A percentile compares a stretch with the other conserved stretches of the same genome.
Evolutionary conservation across 148 eudicot genomes (phyloP).

Genomic region (Rhododendron mucronatum): DNA sequence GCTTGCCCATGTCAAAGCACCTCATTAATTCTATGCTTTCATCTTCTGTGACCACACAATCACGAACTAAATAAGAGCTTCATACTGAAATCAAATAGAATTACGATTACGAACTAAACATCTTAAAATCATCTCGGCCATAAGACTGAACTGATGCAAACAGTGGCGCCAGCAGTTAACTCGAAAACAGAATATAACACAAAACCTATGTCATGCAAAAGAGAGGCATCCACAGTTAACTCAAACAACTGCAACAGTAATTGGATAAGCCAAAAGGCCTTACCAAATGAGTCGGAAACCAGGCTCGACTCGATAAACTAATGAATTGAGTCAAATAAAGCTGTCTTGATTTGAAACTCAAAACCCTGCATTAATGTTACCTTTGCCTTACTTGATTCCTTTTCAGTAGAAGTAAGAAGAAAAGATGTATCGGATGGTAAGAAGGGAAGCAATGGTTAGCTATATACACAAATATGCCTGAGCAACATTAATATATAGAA

Average conservation of each 20-base stretch:
- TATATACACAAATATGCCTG: not conserved
- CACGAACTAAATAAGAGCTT: not conserved
- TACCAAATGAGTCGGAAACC: not conserved
- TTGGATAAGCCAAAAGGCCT: not conserved
- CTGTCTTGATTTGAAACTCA: not conserved
- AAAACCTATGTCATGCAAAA: not conserved
- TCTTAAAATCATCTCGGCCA: not conserved
- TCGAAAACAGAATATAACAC: not conserved
- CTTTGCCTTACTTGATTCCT: not conserved
- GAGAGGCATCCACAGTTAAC: not conserved
- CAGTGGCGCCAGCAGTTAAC: not conserved
- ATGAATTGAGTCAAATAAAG: not conserved
- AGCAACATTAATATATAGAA: not conserved
- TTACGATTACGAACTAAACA: not conserved
- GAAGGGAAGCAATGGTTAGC: not conserved
- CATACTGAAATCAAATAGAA: not conserved
- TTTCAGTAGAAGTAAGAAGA: not conserved
- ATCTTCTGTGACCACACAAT: constrained; percentile 19
- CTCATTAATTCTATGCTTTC: constrained; percentile 29
- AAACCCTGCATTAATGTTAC: not conserved
- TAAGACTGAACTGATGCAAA: not conserved
- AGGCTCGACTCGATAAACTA: not conserved
- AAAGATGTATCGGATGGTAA: not conserved
- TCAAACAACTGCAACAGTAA: not conserved
- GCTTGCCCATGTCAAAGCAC: constrained; percentile 25